Evolutionary conservation across 2,329 filamentous ascomycete genomes (phyloP), one percentile per base, ranked within the genome.

Genomic region (Phyllosticta citribraziliensis): DNA sequence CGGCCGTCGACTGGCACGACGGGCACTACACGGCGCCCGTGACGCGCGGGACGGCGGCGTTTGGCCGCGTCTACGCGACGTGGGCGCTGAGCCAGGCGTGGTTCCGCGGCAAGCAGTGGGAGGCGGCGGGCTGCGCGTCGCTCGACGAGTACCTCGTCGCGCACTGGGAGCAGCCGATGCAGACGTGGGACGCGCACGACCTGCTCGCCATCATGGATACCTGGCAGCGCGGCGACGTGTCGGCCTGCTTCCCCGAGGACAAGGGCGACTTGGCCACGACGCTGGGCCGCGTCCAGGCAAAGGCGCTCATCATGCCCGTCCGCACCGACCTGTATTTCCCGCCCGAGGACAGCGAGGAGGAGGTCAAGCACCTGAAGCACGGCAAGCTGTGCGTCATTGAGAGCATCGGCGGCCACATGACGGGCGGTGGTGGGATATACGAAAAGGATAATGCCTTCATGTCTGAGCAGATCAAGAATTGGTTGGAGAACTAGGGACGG

Each of bases 161-260:
- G 8, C 67, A 70, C n/a, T 70, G 66, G 64, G 67, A 71, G 22
- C 71, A 73, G 65, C 64, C 65, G 14, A 63, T 63, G 33, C 61
- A 65, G 10, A 66, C 61, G 19, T 72, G 69, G 70, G 65, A 72
- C 55, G 70, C 72, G 5, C 70, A 76, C 35, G 74, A 77, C 65
- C 62, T 75, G 57, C 65, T 77, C 24, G 65, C 62, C 5, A 66
- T 76, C 68, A 57, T 74, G 60, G 67, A 69, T 35, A 78, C 74
- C 68, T 78, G 76, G 76, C 74, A 77, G 67, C 65, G 70, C 3
- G 76, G 75, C 1, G 74, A 77, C 63, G 68, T 77, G 27, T 59
- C 66, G 22, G 55, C 68, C 25, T 74, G 54, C 53, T 22, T 30
- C 35, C 19, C 35, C 12, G 53, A 60, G 17, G 70, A 69, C 24